Evolutionary conservation across 2,329 filamentous ascomycete species (phyloP).

Genomic region (Xenoacremonium recifei): DNA sequence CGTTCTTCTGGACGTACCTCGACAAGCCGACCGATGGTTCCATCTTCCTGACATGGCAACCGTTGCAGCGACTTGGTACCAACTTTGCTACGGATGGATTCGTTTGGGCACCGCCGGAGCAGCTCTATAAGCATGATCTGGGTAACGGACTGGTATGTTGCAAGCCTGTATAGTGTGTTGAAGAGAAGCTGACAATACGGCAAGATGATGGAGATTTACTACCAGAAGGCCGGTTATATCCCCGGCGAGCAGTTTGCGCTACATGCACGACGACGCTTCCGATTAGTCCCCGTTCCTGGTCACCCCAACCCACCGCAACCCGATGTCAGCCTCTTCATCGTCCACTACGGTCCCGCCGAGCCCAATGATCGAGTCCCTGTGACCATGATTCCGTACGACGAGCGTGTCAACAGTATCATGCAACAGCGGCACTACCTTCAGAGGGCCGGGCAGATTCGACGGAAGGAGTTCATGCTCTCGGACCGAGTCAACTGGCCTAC

Average conservation of each 20-base stretch:
- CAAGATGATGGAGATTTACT: conserved; percentile 84
- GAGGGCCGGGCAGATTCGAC: conserved; percentile 74
- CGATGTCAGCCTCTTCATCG: conserved; percentile 83
- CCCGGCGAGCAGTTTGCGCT: conserved; percentile 72
- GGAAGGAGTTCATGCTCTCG: conserved; percentile 92
- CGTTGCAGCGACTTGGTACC: conserved; percentile 65
- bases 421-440: conserved; percentile 64
- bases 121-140: conserved; percentile 70
- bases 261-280: conserved; percentile 82
- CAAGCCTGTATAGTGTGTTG: not conserved
- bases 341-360: conserved; percentile 83
- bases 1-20: conserved; percentile 93
- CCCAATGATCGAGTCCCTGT: conserved; percentile 70
- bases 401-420: conserved; percentile 59
- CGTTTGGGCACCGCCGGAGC: conserved; percentile 82
- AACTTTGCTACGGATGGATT: conserved; percentile 90
- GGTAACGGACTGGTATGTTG: conserved; percentile 57
- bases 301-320: conserved; percentile 67
- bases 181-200: conserved; percentile 11
- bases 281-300: conserved; percentile 71
- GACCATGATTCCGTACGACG: conserved; percentile 62
- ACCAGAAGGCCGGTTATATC: conserved; percentile 78
- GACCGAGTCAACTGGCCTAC: conserved; percentile 89
- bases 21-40: conserved; percentile 79
- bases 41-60: conserved; percentile 86